A percentile compares a stretch with the other conserved stretches of the same genome.
These are phyloP conservation scores for Botryobasidium botryosum DNA, from an alignment of 768 basidiomycete genomes.

Conservation along the genomic window DNA sequence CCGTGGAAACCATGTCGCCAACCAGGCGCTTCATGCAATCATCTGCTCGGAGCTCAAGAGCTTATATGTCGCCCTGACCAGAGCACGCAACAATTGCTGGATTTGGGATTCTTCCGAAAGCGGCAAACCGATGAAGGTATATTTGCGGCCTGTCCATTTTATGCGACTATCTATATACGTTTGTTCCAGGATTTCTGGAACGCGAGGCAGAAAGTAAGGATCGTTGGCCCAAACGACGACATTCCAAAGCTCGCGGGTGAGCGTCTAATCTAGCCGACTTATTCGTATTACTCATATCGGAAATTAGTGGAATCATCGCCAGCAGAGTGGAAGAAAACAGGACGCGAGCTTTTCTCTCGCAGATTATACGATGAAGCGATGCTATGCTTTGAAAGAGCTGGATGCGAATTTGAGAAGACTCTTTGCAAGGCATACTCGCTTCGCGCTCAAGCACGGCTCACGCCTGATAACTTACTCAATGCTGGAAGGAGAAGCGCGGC, in stretches of 20 bases:
- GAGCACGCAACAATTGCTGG: slow-evolving; percentile 9
- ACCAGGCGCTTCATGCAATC: neutral
- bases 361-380: neutral
- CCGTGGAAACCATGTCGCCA: neutral
- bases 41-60: slow-evolving; percentile 8
- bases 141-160: neutral
- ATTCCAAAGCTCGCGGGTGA: slow-evolving; percentile 4
- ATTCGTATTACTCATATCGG: slow-evolving; percentile 1
- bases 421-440: slow-evolving; percentile 1
- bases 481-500: neutral
- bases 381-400: slow-evolving; percentile 9
- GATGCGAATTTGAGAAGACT: neutral
- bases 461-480: neutral
- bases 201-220: neutral
- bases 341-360: slow-evolving; percentile 1
- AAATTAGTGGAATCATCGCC: neutral
- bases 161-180: neutral
- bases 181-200: slow-evolving; percentile 2
- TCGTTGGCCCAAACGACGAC: neutral
- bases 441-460: slow-evolving; percentile 1
- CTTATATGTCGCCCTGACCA: slow-evolving; percentile 10
- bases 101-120: slow-evolving; percentile 6
- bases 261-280: neutral
- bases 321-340: slow-evolving; percentile 4
- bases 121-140: slow-evolving; percentile 6